Base-by-base conservation (phyloP, 768 basidiomycete species). In the Hypholoma fasciculare region DNA sequence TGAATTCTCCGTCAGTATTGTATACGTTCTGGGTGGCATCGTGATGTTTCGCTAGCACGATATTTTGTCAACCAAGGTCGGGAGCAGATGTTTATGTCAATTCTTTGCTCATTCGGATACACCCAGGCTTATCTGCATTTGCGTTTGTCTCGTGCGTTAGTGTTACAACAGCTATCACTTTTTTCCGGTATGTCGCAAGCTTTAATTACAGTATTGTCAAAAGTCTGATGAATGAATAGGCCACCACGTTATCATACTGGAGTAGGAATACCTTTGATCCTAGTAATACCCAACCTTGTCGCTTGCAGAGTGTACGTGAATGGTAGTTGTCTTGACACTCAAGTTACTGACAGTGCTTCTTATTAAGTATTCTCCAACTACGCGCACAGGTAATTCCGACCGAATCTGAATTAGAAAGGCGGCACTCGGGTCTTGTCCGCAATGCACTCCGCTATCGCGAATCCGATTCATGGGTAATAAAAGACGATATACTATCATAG, bases 11-110 rank as follows among this genome's bases (percentile, higher is more conserved):
- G 56, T 9, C 51, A 73, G 73, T 66, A 71, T 56, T 75, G 71
- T 57, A 37, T 65, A 19, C 70, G 65, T 30, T 69, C 55, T 26
- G 70, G 49, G 16, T 70, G 63, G 57, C 37, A 59, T 47, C 60
- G 63, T 39, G 68, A 73, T 36, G 61, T 74, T 20, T 71, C 74
- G 8, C 57, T 76, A 7, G 76, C 67, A 2, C 65, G 67, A 17
- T 74, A 74, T 56, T 76, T 78, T 52, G 64, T 76, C 9, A 66
- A 60, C 26, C 77, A 78, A 70, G 77, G 77, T 72, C 36, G 13
- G 59, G 7, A 13, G 47, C 23, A 42, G 12, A 46, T 47, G 16
- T 44, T 23, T 5, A 46, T 20, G n/a, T 38, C 12, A 27, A 26
- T 46, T 38, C 17, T 55, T 17, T 54, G n/a, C 43, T n/a, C 20